Conservation (phyloP, 768 basidiomycete genomes). For the Suillus americanus region DNA sequence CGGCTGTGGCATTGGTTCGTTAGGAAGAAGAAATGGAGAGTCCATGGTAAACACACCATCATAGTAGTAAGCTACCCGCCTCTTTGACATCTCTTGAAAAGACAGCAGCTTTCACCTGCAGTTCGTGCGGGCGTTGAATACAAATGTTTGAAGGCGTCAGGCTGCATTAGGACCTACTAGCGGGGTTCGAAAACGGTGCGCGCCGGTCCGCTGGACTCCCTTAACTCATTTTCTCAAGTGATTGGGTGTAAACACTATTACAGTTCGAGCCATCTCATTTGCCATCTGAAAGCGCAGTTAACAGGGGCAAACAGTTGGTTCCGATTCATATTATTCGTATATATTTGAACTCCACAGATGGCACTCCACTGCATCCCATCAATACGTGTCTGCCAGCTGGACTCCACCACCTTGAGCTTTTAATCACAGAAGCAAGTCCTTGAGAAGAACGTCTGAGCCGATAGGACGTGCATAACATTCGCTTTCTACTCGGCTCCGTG, state of each 20-base stretch:
- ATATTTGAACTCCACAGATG: neutral
- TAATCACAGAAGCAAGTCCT: neutral
- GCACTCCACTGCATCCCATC: neutral
- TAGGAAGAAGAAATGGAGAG: neutral
- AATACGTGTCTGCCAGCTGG: neutral
- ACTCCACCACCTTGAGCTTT: neutral
- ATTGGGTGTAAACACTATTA: no score
- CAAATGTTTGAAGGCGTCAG: neutral
- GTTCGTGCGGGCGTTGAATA: neutral
- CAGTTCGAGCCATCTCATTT: neutral
- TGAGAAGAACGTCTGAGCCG: neutral
- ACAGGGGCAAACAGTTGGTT: neutral
- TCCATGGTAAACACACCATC: constrained; percentile 49
- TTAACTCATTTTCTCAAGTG: no score
- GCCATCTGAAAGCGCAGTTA: neutral
- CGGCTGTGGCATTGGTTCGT: constrained; percentile 41
- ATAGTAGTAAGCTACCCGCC: constrained; percentile 79
- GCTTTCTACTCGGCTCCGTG: neutral
- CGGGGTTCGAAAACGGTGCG: neutral
- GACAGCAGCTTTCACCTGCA: neutral
- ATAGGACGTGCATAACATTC: neutral
- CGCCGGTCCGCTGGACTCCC: neutral
- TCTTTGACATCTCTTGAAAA: constrained; percentile 53
- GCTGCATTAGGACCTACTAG: neutral
- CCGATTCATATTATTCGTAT: neutral